Conservation (phyloP, 1,284 basidiomycete genomes). For the Kwoniella shivajii region DNA sequence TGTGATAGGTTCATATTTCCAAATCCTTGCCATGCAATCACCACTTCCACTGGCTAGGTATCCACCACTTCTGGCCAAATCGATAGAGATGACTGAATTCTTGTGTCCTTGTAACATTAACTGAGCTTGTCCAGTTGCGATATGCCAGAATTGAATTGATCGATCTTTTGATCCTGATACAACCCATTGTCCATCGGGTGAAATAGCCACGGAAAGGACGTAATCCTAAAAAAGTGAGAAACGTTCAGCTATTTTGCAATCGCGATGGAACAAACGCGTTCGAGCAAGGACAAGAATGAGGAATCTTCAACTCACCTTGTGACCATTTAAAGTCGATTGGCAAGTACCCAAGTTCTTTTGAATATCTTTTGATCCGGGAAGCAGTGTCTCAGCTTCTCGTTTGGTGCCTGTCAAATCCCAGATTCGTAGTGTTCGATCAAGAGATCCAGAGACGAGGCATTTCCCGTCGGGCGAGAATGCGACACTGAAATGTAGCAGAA, state of each 20-base stretch:
- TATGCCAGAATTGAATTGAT: slow-evolving; percentile 86
- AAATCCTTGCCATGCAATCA: slow-evolving; percentile 79
- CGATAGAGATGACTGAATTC: slow-evolving; percentile 86
- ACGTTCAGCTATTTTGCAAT: too few species aligned
- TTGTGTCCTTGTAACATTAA: slow-evolving; percentile 87
- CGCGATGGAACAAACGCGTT: not conserved
- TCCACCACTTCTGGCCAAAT: slow-evolving; percentile 71
- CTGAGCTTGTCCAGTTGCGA: slow-evolving; percentile 70
- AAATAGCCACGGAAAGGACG: slow-evolving; percentile 63
- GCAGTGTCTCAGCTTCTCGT: slow-evolving; percentile 38
- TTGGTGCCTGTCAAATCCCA: slow-evolving; percentile 69
- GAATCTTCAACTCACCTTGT: slow-evolving; percentile 64
- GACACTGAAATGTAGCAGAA: slow-evolving; percentile 57
- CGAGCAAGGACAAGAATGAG: not conserved
- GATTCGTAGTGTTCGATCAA: slow-evolving; percentile 84
- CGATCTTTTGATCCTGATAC: slow-evolving; percentile 90
- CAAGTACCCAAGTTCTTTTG: slow-evolving; percentile 62
- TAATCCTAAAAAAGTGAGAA: slow-evolving; percentile 44
- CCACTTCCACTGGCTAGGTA: slow-evolving; percentile 83
- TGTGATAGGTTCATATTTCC: slow-evolving; percentile 56
- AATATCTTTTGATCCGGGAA: slow-evolving; percentile 37
- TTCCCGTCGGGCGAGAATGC: slow-evolving; percentile 84
- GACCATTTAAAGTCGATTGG: slow-evolving; percentile 77
- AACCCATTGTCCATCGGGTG: slow-evolving; percentile 82
- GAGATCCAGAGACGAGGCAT: slow-evolving; percentile 72